These are phyloP conservation scores for Penicillium subrubescens DNA, from an alignment of 495 filamentous ascomycete species.

Conservation along the genomic window DNA sequence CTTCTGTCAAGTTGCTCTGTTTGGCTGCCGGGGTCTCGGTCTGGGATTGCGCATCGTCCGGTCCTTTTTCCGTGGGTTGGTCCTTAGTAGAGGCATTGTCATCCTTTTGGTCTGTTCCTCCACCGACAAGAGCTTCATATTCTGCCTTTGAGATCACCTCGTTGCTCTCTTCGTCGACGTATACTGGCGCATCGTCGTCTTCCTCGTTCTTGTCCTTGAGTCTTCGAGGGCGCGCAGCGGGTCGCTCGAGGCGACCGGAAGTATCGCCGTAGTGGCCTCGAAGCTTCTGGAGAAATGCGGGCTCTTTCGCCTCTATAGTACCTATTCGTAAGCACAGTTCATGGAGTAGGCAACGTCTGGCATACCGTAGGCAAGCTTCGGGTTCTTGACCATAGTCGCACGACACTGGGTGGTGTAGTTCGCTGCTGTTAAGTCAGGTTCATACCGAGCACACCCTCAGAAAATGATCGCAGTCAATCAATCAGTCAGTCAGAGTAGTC, in stretches of 20 bases:
- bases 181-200: slow-evolving; percentile 51
- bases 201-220: slow-evolving; percentile 36
- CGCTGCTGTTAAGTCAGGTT: slow-evolving; percentile 20
- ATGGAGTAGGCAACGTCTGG: background rate
- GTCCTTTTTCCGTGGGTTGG: slow-evolving; percentile 9
- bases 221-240: slow-evolving; percentile 44
- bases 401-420: slow-evolving; percentile 10
- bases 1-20: slow-evolving; percentile 43
- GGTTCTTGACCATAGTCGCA: slow-evolving; percentile 47
- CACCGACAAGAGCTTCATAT: slow-evolving; percentile 43
- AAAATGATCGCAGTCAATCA: background rate
- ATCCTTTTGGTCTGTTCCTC: slow-evolving; percentile 24
- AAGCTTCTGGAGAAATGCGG: slow-evolving; percentile 51
- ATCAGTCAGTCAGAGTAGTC: background rate
- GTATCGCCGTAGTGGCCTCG: slow-evolving; percentile 43
- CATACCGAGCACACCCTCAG: slow-evolving; percentile 11
- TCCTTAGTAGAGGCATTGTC: slow-evolving; percentile 13
- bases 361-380: slow-evolving; percentile 53
- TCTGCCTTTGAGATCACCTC: slow-evolving; percentile 52
- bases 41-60: slow-evolving; percentile 18
- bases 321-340: background rate
- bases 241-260: slow-evolving; percentile 43
- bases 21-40: slow-evolving; percentile 26
- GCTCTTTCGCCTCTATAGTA: slow-evolving; percentile 45
- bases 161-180: slow-evolving; percentile 52